Conservation (phyloP, 2,329 filamentous ascomycete species). For the Metarhizium sp. region DNA sequence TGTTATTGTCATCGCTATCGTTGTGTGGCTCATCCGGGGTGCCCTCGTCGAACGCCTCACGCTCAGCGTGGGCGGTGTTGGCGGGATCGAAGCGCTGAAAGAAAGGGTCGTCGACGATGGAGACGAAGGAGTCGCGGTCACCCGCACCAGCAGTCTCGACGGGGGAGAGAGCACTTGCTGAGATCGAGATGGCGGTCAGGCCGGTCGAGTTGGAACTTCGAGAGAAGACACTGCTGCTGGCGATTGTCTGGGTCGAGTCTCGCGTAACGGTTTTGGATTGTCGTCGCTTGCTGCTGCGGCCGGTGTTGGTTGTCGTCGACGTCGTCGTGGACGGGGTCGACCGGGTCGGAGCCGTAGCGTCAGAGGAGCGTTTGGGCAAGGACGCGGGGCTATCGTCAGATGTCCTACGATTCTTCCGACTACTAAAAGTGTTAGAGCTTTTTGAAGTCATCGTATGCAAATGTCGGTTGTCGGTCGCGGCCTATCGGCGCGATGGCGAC, state of each 20-base stretch:
- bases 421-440: constrained; percentile 12
- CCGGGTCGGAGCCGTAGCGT: constrained; percentile 1
- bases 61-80: constrained; percentile 16
- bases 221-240: constrained; percentile 11
- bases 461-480: constrained; percentile 14
- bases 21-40: constrained; percentile 16
- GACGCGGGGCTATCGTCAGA: constrained; percentile 9
- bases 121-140: constrained; percentile 39
- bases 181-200: constrained; percentile 5
- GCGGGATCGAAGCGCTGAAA: constrained; percentile 36
- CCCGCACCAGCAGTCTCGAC: constrained; percentile 14
- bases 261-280: constrained; percentile 12
- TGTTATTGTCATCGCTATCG: constrained; percentile 29
- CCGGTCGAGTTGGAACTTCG: constrained; percentile 6
- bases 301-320: constrained; percentile 4
- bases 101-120: constrained; percentile 47
- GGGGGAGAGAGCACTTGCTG: constrained; percentile 10
- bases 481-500: constrained; percentile 18
- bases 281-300: constrained; percentile 5
- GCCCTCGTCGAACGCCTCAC: constrained; percentile 14
- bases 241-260: constrained; percentile 14
- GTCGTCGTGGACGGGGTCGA: background rate
- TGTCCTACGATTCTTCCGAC: constrained; percentile 13
- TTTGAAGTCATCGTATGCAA: constrained; percentile 12
- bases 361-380: constrained; percentile 7